Base-by-base conservation (phyloP, 345 rosid species). In the Carallia brachiata region DNA sequence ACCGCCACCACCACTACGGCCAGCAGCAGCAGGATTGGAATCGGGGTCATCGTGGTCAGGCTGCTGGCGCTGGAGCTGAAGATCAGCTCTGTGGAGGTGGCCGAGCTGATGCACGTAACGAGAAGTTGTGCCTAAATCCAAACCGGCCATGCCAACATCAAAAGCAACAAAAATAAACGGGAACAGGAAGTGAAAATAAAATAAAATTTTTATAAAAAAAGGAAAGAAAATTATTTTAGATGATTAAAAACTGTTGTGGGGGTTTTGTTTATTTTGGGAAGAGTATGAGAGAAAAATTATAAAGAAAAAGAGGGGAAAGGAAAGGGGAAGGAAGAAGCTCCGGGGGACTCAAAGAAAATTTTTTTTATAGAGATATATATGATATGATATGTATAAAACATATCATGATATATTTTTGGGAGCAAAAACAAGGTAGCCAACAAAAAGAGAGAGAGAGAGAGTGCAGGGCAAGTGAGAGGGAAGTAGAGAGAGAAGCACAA, bases 71-170 rank as follows among this genome's bases (percentile, higher is more conserved):
- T 82, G 88, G 36, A 88, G 85, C 57, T 89, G 90, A 56, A 89
- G 95, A 68, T 84, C 84, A 7, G 86, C 68, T 81, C 85, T 76
- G 44, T 78, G 81, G 59, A 68, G 76, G 66, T 78, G 81, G 59
- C 69, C 73, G 66, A 83, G 84, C 74, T 80, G 86, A 71, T 84
- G 90, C 71, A 80, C 72, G 78, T 63, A 80, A 52, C 85, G 83
- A 75, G 87, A 72, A 72, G 83, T 76, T 6, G 88, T 80, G 66
- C 90, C 86, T 77, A 86, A 84, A 84, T 86, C 90, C 73, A 86
- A 81, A 77, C 90, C 88, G 58, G 90, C 87, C 90, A 84, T 86
- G 73, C 75, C 62, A 71, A 63, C 81, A 82, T 73, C 76, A 73
- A 75, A 56, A 74, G 59, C 53, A 68, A 44, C 50, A 12, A 44